Base-by-base conservation (phyloP, 306 rosid genomes). In the Benincasa hispida region DNA sequence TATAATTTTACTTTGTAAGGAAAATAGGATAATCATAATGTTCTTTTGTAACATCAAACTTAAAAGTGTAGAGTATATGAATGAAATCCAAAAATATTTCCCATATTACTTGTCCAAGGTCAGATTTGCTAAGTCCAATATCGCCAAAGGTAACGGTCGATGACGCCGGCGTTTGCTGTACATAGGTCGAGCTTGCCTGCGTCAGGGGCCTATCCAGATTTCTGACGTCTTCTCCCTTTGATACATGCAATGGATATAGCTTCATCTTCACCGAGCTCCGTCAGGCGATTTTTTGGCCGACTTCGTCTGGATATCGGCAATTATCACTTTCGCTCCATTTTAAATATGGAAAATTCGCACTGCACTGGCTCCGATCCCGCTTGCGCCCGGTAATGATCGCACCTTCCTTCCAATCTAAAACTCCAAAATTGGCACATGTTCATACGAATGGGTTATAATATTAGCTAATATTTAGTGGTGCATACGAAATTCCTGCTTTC, bases 371-470 rank as follows among this genome's bases (percentile, higher is more conserved):
- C 86, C 83, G 15, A 83, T 79, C 30, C 86, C 86, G 59, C 86
- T 79, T 51, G 83, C 86, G 2, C 86, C 86, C 86, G n/a, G 86
- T 83, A 10, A 83, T 83, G 18, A 79, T 83, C 32, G 79, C 66
- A 83, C 83, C 50, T 82, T 82, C 85, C 85, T 14, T 75, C 75
- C 30, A 82, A 59, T 30, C 85, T 82, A 42, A 70, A 39, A 63
- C n/a, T n/a, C n/a, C 56, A 0, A 51, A 18, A 45, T 13, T 45
- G n/a, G 2, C 51, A 45, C 47, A 41, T 10, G 13, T 9, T 41
- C 9, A 32, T 32, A n/a, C 35, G 35, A 32, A 32, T 32, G 35
- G 35, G 35, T 37, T 5, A n/a, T n/a, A n/a, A n/a, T n/a, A n/a
- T n/a, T n/a, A n/a, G n/a, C n/a, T n/a, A n/a, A n/a, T n/a, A n/a